Conservation (phyloP, 208 protist genomes). For the Crithidia bombi region DNA sequence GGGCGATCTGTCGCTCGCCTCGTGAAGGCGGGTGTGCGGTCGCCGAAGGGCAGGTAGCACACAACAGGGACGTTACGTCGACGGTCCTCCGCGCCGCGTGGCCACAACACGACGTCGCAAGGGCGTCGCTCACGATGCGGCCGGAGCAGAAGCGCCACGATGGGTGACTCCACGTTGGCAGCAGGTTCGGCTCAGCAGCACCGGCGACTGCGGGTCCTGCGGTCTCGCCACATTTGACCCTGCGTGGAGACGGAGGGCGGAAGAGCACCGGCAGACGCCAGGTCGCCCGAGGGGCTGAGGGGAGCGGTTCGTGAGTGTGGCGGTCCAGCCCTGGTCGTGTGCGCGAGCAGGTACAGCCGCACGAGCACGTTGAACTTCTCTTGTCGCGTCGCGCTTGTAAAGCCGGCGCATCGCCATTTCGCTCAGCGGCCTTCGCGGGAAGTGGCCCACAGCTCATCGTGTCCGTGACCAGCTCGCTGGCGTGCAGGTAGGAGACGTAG, state of each 20-base stretch:
- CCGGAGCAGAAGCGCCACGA: constrained; percentile 20
- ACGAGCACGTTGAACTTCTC: constrained; percentile 34
- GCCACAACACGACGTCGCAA: constrained; percentile 19
- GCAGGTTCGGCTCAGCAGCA: constrained; percentile 16
- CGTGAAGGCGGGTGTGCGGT: constrained; percentile 16
- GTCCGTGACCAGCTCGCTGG: constrained; percentile 21
- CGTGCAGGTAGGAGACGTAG: constrained; percentile 21
- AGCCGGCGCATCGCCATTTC: constrained; percentile 16
- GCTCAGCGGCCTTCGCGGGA: constrained; percentile 11
- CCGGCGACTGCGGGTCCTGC: not conserved
- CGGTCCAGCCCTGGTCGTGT: constrained; percentile 35
- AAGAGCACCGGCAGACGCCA: constrained; percentile 17
- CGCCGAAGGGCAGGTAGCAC: constrained; percentile 27
- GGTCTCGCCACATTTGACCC: constrained; percentile 7
- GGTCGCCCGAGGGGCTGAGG: constrained; percentile 16
- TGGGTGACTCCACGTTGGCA: constrained; percentile 19
- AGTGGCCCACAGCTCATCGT: constrained; percentile 16
- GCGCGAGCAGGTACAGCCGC: constrained; percentile 26
- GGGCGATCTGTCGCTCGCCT: constrained; percentile 20
- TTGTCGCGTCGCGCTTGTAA: constrained; percentile 14
- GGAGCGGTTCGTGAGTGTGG: constrained; percentile 5
- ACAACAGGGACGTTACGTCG: constrained; percentile 9
- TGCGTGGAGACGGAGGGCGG: not conserved
- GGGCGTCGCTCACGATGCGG: constrained; percentile 22
- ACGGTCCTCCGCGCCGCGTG: not conserved